phyloP scores from a whole-genome alignment of 306 rosid species.

The Citrullus mucosospermus region DNA sequence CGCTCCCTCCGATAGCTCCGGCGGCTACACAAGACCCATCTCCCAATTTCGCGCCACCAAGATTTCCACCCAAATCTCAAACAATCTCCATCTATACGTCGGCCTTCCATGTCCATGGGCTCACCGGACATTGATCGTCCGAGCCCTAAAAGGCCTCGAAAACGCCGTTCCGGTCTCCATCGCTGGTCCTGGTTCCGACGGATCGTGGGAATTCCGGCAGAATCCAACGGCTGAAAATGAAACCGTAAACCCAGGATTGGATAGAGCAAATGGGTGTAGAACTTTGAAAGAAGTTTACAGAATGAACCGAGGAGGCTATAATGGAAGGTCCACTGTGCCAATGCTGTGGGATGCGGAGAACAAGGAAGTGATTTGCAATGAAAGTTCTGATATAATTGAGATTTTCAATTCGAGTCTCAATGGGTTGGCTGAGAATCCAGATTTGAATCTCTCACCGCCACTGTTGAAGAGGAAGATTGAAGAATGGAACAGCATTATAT shows the following conservation, averaged over 20 bases:
- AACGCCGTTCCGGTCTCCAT: constrained; percentile 55
- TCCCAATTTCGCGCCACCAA: constrained; percentile 48
- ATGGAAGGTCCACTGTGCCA: constrained; percentile 70
- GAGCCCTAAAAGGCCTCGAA: constrained; percentile 70
- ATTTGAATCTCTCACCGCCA: constrained; percentile 54
- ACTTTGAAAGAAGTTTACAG: constrained; percentile 62
- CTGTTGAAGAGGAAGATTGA: constrained; percentile 46
- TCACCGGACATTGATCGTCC: constrained; percentile 77
- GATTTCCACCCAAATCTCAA: constrained; percentile 2
- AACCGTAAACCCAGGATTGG: constrained; percentile 31
- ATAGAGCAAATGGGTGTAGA: constrained; percentile 41
- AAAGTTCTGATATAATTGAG: constrained; percentile 62
- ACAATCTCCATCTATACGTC: constrained; percentile 56
- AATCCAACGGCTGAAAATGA: not conserved
- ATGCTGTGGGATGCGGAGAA: constrained; percentile 53
- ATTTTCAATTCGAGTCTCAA: constrained; percentile 62
- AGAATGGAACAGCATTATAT: constrained; percentile 63
- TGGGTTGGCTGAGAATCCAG: constrained; percentile 43
- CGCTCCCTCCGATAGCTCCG: constrained; percentile 80
- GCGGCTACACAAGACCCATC: constrained; percentile 54
- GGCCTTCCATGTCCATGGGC: constrained; percentile 97
- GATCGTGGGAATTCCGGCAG: constrained; percentile 65
- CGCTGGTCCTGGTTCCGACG: constrained; percentile 63
- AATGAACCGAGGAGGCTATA: constrained; percentile 48
- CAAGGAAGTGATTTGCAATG: constrained; percentile 63